Evolutionary conservation across 2,329 filamentous ascomycete species (phyloP).

Genomic region (Nemania diffusa): DNA sequence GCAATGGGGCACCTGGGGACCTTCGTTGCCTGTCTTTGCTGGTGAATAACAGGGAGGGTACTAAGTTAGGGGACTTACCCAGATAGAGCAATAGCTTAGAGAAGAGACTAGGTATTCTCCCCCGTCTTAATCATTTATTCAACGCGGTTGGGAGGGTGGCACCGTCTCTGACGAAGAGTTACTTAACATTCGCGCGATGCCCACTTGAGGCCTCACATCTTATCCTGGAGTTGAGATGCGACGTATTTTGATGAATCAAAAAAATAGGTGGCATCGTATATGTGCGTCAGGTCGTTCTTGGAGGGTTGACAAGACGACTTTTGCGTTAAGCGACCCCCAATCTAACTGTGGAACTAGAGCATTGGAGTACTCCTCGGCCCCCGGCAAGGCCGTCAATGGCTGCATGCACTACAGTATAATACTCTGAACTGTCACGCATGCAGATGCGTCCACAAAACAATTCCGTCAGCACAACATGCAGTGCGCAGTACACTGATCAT

Average conservation of each 20-base stretch:
- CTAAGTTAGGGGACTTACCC: background rate
- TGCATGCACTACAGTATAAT: slow-evolving; percentile 4
- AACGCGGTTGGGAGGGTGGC: slow-evolving; percentile 7
- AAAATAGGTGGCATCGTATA: background rate
- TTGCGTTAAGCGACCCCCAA: slow-evolving; percentile 25
- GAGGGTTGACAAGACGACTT: background rate
- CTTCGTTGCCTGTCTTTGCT: background rate
- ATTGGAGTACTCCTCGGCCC: slow-evolving; percentile 1
- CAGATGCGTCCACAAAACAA: slow-evolving; percentile 1
- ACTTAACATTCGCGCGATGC: background rate
- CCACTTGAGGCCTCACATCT: background rate
- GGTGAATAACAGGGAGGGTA: background rate
- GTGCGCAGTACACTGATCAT: background rate
- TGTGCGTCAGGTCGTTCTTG: background rate
- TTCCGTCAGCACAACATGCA: background rate
- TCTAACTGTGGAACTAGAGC: background rate
- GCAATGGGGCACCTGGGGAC: slow-evolving; percentile 2
- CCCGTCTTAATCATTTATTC: background rate
- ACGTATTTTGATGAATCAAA: background rate
- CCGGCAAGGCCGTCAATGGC: slow-evolving; percentile 21
- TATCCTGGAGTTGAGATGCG: background rate
- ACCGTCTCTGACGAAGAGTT: background rate
- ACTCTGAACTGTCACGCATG: background rate
- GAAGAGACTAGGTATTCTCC: slow-evolving; percentile 4
- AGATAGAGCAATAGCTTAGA: background rate